A percentile compares a stretch with the other conserved stretches of the same genome.
Evolutionary conservation across 768 basidiomycete genomes (phyloP).

Genomic region (Mycena olivaceomarginata): DNA sequence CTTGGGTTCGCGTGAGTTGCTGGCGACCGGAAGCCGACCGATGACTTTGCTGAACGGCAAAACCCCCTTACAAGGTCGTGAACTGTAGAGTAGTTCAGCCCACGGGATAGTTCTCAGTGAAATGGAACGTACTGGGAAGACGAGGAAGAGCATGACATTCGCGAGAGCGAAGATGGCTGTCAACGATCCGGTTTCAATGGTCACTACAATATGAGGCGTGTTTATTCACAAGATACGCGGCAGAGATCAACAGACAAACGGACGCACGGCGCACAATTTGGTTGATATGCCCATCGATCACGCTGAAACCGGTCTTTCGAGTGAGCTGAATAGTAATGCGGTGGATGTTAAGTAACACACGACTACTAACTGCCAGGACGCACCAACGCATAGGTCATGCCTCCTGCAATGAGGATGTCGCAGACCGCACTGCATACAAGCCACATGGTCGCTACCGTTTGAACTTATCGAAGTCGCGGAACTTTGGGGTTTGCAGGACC

Average conservation of each 20-base stretch:
- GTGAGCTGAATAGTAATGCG: constrained; percentile 21
- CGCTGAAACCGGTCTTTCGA: constrained; percentile 15
- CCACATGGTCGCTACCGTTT: background rate
- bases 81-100: constrained; percentile 22
- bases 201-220: constrained; percentile 8
- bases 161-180: background rate
- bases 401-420: background rate
- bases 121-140: background rate
- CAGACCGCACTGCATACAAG: background rate
- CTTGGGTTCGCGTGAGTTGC: no score
- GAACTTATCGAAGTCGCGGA: background rate
- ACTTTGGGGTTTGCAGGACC: background rate
- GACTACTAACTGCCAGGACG: no score
- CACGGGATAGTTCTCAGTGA: no score
- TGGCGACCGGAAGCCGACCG: constrained; percentile 19
- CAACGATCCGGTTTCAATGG: constrained; percentile 1
- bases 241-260: background rate
- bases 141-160: constrained; percentile 1
- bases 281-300: background rate
- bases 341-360: no score
- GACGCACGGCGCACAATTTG: background rate
- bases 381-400: background rate
- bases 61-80: constrained; percentile 22
- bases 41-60: constrained; percentile 27
- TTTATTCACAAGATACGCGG: background rate